Conservation (phyloP, 768 basidiomycete species). For the Leucocoprinus sp. region DNA sequence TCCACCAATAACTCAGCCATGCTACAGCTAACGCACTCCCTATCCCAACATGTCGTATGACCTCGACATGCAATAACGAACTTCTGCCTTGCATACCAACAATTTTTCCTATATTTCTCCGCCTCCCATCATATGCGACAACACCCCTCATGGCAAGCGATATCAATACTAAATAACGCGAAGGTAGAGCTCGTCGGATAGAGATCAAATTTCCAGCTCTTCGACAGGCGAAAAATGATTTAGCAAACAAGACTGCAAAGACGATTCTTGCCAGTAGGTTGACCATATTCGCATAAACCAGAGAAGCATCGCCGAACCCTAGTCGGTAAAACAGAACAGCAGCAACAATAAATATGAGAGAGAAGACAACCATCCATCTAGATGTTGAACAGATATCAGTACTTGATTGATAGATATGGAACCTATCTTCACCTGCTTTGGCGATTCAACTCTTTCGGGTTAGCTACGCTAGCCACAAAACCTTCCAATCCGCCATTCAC, state of each 20-base stretch:
- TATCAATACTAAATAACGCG: not conserved
- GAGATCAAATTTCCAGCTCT: not conserved
- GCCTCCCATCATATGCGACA: not conserved
- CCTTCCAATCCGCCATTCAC: slow-evolving; percentile 91
- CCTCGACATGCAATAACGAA: slow-evolving; percentile 5
- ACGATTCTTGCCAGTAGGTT: slow-evolving; percentile 56
- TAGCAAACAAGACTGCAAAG: slow-evolving; percentile 48
- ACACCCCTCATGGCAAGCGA: not conserved
- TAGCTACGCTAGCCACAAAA: slow-evolving; percentile 76
- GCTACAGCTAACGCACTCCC: slow-evolving; percentile 11
- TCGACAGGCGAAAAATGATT: slow-evolving; percentile 33
- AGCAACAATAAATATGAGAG: slow-evolving; percentile 53
- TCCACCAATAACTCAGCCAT: slow-evolving; percentile 14
- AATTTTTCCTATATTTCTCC: not conserved
- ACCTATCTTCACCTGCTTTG: slow-evolving; percentile 50
- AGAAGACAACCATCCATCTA: slow-evolving; percentile 77
- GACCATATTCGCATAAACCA: slow-evolving; percentile 71
- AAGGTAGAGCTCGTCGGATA: slow-evolving; percentile 4
- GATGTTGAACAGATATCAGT: slow-evolving; percentile 2
- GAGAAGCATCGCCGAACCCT: slow-evolving; percentile 53
- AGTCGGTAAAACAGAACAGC: slow-evolving; percentile 39
- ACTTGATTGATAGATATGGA: not conserved
- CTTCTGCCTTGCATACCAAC: not conserved
- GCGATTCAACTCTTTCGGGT: slow-evolving; percentile 50
- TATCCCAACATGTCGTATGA: slow-evolving; percentile 9